Base-by-base conservation (phyloP, 2,329 filamentous ascomycete genomes). In the Fusarium palustre region DNA sequence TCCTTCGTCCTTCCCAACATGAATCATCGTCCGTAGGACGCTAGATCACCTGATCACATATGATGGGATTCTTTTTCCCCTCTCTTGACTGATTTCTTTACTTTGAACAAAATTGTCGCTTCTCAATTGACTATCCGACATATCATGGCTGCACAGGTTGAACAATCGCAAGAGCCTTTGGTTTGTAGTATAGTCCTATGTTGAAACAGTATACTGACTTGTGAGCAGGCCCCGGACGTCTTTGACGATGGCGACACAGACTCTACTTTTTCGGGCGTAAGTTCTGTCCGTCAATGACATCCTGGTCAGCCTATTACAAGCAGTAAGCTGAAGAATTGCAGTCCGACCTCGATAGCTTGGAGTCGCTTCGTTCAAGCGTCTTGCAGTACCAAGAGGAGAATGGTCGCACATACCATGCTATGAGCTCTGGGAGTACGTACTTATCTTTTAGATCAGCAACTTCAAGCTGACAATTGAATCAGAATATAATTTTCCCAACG, bases 401-500 rank as follows among this genome's bases (percentile, higher is more conserved):
- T 13, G 60, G 59, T 2, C 24, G 60, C 10, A 64, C 60, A 0
- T 64, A 64, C 3, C 60, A 64, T 3, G 38, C 60, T 0, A 57
- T 64, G 59, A 64, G 60, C 33, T 64, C 60, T 1, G 59, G 50
- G 3, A 64, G 59, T 36, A 9, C 2, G 47, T 12, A 2, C 0
- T 6, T 31, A 6, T 4, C 7, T 3, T 6, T 2, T 4, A 3
- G 13, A 8, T 15, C 11, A 5, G 7, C 2, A 15, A 22, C 3
- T 34, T 1, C 1, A 1, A 3, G 5, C 22, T 62, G 4, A 62
- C 10, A 8, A 0, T 1, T 0, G 0, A 20, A n/a, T 0, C 2
- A 64, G 60, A 64, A 34, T 64, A 64, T 2, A 64, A 47, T 1
- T 64, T 64, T 5, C 50, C 60, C 0, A 64, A 64, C 1, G 60